Evolutionary conservation across 2,329 filamentous ascomycete genomes (phyloP), one percentile per base, ranked within the genome.

Genomic region (Xylaria arbuscula): DNA sequence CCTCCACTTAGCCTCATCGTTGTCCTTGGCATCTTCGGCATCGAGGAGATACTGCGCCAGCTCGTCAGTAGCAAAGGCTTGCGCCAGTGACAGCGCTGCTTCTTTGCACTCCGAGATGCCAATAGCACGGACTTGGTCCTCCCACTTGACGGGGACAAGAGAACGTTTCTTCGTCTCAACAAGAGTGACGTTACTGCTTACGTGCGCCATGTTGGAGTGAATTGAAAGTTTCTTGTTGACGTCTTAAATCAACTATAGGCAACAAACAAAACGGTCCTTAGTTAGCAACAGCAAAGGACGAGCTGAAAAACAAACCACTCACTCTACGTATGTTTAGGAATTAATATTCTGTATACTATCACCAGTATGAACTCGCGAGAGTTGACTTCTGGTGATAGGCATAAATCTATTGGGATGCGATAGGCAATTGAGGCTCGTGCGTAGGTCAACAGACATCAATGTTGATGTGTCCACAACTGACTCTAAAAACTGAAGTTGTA

Each of bases 31-130:
- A 78, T 93, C 91, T 68, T 90, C 88, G 54, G 89, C 88, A 76
- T 92, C 88, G 74, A 94, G 84, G 75, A 93, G 89, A 81, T 95
- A 96, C 78, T 87, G 85, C 70, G 90, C 89, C 70, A 93, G 86
- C 67, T 92, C 88, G 79, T 96, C 93, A 69, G 89, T 84, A 66
- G 87, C 89, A 82, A 97, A 96, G 71, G 93, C 90, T 78, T 93
- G 89, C 55, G 93, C 90, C 73, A 97, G 87, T 75, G 90, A 90
- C 42, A 87, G 82, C 32, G 90, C 92, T 38, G 92, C 92, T 77
- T 89, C 87, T 77, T 89, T 89, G 82, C 89, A 91, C 81, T 94
- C 92, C 66, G 85, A 82, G 76, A 90, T 86, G 70, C 83, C 83
- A 72, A 94, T 83, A 68, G 86, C 79, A 70, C 92, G 91, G 74